phyloP scores from a whole-genome alignment of 495 filamentous ascomycete species.

The Annulohypoxylon stygium region DNA sequence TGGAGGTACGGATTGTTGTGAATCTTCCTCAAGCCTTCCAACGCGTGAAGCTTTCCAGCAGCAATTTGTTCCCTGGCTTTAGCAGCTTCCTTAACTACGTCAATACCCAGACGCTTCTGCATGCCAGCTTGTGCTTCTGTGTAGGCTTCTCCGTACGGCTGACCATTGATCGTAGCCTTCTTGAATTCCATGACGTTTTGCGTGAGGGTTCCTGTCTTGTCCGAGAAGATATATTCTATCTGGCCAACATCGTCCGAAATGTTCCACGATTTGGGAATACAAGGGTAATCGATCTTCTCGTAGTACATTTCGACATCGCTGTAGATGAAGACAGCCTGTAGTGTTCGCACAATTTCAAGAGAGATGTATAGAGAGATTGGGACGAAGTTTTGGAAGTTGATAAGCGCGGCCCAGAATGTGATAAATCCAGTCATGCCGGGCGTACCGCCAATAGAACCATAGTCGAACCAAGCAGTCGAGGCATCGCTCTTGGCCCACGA shows the following conservation, averaged over 20 bases:
- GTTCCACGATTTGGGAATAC: constrained; percentile 98
- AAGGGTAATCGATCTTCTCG: constrained; percentile 90
- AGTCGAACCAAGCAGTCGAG: constrained; percentile 88
- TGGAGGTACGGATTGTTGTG: constrained; percentile 92
- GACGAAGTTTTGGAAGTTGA: constrained; percentile 98
- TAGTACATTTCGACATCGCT: constrained; percentile 97
- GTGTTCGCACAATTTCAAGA: constrained; percentile 93
- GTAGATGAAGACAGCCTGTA: constrained; percentile 97
- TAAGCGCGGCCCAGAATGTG: constrained; percentile 94
- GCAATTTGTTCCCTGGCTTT: constrained; percentile 84
- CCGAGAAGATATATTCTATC: constrained; percentile 99
- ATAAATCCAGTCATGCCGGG: constrained; percentile 89
- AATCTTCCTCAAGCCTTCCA: constrained; percentile 77
- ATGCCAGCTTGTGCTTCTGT: constrained; percentile 97
- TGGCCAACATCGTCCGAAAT: constrained; percentile 98
- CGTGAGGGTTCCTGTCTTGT: constrained; percentile 98
- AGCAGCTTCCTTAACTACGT: constrained; percentile 83
- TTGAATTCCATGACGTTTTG: constrained; percentile 99
- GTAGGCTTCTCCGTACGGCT: constrained; percentile 96
- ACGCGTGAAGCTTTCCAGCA: constrained; percentile 76
- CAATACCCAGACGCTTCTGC: constrained; percentile 88
- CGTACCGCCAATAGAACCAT: constrained; percentile 81
- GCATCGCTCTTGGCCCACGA: constrained; percentile 80
- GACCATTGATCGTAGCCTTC: constrained; percentile 93
- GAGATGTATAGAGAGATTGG: constrained; percentile 98